Evolutionary conservation across 129 eudicot genomes (phyloP).

Genomic region (Logfia minima): DNA sequence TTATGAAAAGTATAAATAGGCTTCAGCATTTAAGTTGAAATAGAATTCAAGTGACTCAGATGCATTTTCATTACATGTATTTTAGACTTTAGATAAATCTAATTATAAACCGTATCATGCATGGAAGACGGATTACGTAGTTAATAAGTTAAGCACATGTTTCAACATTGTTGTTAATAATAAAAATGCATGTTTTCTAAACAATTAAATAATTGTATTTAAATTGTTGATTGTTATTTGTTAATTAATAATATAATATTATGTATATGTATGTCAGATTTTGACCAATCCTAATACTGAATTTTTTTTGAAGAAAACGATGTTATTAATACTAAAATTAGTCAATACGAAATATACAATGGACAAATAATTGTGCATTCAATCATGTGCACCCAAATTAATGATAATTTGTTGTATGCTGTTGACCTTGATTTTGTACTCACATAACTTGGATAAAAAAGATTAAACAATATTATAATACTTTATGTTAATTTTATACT

Average conservation of each 20-base stretch:
- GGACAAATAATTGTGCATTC: slow-evolving; percentile 15
- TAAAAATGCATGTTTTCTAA: no score
- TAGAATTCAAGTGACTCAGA: not conserved
- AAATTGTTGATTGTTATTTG: not conserved
- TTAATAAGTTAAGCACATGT: no score
- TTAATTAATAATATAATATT: no score
- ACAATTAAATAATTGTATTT: no score
- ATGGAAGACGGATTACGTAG: no score
- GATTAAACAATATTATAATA: no score
- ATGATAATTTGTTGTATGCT: not conserved
- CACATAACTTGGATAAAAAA: no score
- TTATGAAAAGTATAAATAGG: not conserved
- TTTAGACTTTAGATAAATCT: not conserved
- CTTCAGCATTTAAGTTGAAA: not conserved
- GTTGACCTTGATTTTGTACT: not conserved
- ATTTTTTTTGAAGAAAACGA: not conserved
- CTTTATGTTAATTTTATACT: no score
- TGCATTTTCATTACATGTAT: not conserved
- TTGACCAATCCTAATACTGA: not conserved
- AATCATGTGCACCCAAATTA: not conserved
- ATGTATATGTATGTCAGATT: not conserved
- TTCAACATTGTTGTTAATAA: no score
- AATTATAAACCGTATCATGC: not conserved
- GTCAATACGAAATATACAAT: not conserved
- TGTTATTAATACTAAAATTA: not conserved